Percentiles rank a stretch among this genome's conserved stretches.
Conservation (phyloP, 768 basidiomycete species). For the Calocybe cyanea region DNA sequence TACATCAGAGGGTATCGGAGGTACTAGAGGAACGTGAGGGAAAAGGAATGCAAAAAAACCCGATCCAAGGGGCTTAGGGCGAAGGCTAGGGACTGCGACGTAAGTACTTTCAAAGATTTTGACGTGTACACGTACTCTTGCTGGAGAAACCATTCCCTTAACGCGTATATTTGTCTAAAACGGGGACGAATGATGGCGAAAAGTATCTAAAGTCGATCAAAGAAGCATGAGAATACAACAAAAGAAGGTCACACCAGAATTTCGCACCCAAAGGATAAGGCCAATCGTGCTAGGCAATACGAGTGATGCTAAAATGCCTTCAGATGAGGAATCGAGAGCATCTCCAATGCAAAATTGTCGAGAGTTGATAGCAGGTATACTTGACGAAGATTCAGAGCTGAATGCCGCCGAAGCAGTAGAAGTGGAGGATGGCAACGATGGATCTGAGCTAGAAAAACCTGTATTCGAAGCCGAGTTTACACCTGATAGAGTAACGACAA, state of each 20-base stretch:
- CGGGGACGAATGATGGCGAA: conserved; percentile 69
- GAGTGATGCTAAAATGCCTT: conserved; percentile 57
- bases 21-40: conserved; percentile 66
- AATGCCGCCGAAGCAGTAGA: conserved; percentile 19
- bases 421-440: conserved; percentile 13
- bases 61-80: conserved; percentile 57
- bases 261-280: conserved; percentile 64
- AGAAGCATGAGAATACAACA: conserved; percentile 12
- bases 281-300: conserved; percentile 58
- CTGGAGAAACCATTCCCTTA: conserved; percentile 76
- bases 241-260: not conserved
- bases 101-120: conserved; percentile 12
- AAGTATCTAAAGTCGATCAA: conserved; percentile 37
- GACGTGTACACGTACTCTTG: conserved; percentile 48
- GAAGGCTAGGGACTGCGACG: conserved; percentile 37
- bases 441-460: conserved; percentile 16
- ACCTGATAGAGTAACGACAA: conserved; percentile 18
- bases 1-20: conserved; percentile 51
- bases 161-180: conserved; percentile 66
- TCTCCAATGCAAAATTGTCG: conserved; percentile 56
- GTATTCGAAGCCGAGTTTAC: conserved; percentile 13
- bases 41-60: conserved; percentile 66
- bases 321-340: conserved; percentile 59
- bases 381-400: conserved; percentile 22
- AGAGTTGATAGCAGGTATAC: conserved; percentile 19